Evolutionary conservation across 1,284 basidiomycete genomes (phyloP).

Genomic region (Puccinia polysora): DNA sequence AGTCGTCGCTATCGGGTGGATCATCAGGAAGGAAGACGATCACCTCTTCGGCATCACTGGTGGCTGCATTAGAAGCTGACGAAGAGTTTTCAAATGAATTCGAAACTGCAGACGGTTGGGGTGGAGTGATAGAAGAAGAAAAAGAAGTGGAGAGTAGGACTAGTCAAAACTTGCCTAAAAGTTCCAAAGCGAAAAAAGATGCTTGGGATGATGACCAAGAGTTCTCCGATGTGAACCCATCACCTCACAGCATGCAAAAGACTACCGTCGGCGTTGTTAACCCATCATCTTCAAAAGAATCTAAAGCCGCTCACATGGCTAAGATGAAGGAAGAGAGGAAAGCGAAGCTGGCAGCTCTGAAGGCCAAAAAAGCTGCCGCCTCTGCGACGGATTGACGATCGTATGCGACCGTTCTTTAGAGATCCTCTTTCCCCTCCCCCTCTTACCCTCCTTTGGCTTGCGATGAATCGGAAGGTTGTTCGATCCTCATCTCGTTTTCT

Average conservation of each 20-base stretch:
- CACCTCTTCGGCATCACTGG: constrained; percentile 9
- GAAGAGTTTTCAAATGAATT: too few species aligned
- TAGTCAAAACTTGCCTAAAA: background rate
- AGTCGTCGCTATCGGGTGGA: background rate
- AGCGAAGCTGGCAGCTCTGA: constrained; percentile 42
- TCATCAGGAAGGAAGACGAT: background rate
- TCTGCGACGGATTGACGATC: too few species aligned
- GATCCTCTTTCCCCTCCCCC: too few species aligned
- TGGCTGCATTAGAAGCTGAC: constrained; percentile 38
- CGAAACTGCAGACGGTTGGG: constrained; percentile 23
- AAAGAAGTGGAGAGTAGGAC: background rate
- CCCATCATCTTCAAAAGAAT: constrained; percentile 32
- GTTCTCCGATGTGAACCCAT: background rate
- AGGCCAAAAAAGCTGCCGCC: constrained; percentile 31
- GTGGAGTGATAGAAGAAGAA: constrained; percentile 1
- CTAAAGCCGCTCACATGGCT: constrained; percentile 43
- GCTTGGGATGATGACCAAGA: too few species aligned
- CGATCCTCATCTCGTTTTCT: too few species aligned
- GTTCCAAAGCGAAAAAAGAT: too few species aligned
- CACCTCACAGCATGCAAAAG: background rate
- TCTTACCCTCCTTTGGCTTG: too few species aligned
- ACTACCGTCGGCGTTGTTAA: background rate
- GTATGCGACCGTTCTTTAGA: too few species aligned
- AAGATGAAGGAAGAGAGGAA: constrained; percentile 43
- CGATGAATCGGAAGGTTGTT: too few species aligned